Percentiles rank a stretch among this genome's conserved stretches.
Conservation (phyloP, 805 yeast species). For the Yamadazyma nakazawae region DNA sequence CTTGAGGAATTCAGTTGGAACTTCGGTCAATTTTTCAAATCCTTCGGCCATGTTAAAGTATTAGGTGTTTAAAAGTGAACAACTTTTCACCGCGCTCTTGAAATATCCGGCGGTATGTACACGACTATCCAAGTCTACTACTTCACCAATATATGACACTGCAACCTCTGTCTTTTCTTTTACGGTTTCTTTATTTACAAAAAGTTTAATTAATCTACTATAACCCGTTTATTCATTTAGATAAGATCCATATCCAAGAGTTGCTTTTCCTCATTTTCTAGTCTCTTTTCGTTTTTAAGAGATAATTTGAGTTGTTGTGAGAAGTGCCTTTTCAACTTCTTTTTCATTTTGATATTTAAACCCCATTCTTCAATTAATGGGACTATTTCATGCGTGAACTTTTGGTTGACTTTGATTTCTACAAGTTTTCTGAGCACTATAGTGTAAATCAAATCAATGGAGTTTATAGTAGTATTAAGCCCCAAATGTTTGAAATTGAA, state of each 20-base stretch:
- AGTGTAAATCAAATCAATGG: constrained; percentile 16
- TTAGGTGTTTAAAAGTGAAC: constrained; percentile 3
- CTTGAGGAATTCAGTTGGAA: constrained; percentile 85
- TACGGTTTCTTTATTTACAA: constrained; percentile 12
- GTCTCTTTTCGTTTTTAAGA: constrained; percentile 9
- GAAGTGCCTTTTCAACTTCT: constrained; percentile 13
- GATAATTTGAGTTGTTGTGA: constrained; percentile 1
- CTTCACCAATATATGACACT: constrained; percentile 2
- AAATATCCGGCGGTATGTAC: neutral
- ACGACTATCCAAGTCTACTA: neutral
- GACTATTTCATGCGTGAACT: constrained; percentile 25
- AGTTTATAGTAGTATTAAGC: constrained; percentile 11
- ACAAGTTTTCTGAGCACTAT: constrained; percentile 25
- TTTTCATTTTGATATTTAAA: constrained; percentile 26
- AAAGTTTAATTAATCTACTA: neutral
- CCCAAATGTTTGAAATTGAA: constrained; percentile 16
- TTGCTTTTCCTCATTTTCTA: neutral
- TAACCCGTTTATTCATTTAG: neutral
- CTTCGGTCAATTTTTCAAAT: constrained; percentile 74
- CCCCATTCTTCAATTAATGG: constrained; percentile 37
- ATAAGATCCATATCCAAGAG: neutral
- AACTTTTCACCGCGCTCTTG: constrained; percentile 7
- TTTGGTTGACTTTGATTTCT: constrained; percentile 24
- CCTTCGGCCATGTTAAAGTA: constrained; percentile 47
- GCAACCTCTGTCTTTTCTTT: constrained; percentile 13